Percentiles rank a stretch among this genome's conserved stretches.
phyloP scores from a whole-genome alignment of 176 grass and related monocot species.

The Musa schizocarpa region DNA sequence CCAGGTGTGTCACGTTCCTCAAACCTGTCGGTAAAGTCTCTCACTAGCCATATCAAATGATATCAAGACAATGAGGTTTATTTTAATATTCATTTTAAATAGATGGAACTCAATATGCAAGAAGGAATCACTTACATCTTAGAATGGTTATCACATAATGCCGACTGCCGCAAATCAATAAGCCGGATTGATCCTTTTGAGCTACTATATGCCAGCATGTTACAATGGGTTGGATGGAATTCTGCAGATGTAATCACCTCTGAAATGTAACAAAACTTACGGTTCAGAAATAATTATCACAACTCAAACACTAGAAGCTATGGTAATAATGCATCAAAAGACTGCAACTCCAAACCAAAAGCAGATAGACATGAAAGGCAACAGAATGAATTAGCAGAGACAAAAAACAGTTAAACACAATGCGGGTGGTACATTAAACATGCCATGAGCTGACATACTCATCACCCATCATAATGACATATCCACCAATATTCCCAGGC shows the following conservation, averaged over 20 bases:
- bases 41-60: conserved; percentile 23
- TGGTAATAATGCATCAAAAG: too few species aligned
- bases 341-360: too few species aligned
- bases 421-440: too few species aligned
- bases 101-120: not conserved
- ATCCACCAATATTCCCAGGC: too few species aligned
- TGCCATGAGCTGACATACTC: too few species aligned
- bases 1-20: conserved; percentile 72
- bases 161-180: conserved; percentile 93
- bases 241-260: conserved; percentile 99
- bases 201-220: conserved; percentile 93
- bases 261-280: conserved; percentile 21
- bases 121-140: conserved; percentile 60
- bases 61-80: not conserved
- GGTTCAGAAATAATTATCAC: not conserved
- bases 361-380: too few species aligned
- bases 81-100: not conserved
- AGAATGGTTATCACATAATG: conserved; percentile 89
- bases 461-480: too few species aligned
- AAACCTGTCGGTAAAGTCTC: conserved; percentile 44
- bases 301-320: too few species aligned
- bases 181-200: conserved; percentile 99
- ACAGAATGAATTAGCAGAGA: too few species aligned
- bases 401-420: too few species aligned
- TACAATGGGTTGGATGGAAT: conserved; percentile 91